phyloP scores from a whole-genome alignment of 1,139 yeast species.

The Zygoascus meyerae region DNA sequence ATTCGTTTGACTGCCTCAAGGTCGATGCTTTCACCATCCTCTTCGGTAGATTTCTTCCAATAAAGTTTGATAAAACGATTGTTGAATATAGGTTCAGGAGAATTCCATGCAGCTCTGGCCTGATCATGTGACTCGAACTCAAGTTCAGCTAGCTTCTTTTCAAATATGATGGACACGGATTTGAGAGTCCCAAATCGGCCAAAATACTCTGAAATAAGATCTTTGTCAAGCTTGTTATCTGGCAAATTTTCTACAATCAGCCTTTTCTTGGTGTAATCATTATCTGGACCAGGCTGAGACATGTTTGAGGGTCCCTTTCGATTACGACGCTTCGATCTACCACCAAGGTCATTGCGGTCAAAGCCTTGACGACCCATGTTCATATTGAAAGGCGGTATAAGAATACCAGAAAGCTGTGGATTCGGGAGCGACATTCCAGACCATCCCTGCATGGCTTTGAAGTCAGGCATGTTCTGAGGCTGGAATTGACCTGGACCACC shows the following conservation, averaged over 20 bases:
- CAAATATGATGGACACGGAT: conserved; percentile 29
- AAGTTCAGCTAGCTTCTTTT: conserved; percentile 34
- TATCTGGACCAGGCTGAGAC: conserved; percentile 17
- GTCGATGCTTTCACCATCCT: conserved; percentile 29
- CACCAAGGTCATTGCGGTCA: background rate
- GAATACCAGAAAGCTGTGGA: conserved; percentile 18
- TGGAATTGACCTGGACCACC: too few species aligned
- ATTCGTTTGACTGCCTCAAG: conserved; percentile 34
- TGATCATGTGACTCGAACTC: conserved; percentile 36
- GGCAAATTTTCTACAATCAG: conserved; percentile 43
- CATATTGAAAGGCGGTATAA: conserved; percentile 19
- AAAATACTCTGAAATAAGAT: conserved; percentile 34
- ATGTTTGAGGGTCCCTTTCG: conserved; percentile 12
- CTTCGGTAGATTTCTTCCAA: conserved; percentile 31
- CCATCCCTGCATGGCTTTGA: too few species aligned
- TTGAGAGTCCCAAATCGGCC: conserved; percentile 38
- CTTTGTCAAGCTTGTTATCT: conserved; percentile 37
- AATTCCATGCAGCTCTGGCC: conserved; percentile 41
- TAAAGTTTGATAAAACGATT: conserved; percentile 45
- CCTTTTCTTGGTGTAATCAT: conserved; percentile 21
- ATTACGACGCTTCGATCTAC: background rate
- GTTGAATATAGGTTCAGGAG: conserved; percentile 43
- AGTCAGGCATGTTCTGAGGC: too few species aligned
- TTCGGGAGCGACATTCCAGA: background rate
- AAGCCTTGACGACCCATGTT: conserved; percentile 8